A percentile compares a stretch with the other conserved stretches of the same genome.
phyloP scores from a whole-genome alignment of 2,329 filamentous ascomycete genomes.

The Aureobasidium sp. region DNA sequence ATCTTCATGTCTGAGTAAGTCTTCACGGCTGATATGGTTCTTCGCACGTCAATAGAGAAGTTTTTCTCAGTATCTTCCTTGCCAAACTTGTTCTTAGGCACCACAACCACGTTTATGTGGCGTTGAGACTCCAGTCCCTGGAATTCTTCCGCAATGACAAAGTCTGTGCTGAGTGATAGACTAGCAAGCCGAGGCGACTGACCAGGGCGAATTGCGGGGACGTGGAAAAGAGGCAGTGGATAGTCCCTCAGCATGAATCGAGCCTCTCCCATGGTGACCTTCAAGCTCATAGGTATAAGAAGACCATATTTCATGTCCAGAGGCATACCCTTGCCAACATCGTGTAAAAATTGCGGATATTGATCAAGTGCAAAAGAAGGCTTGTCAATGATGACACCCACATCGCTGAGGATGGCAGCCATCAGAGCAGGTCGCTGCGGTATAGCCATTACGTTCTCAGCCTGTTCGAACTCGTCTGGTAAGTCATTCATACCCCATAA shows the following conservation, averaged over 20 bases:
- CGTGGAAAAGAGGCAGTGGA: constrained; percentile 82
- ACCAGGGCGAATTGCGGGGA: constrained; percentile 71
- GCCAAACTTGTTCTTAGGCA: constrained; percentile 58
- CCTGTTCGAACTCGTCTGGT: constrained; percentile 73
- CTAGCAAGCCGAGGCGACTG: constrained; percentile 77
- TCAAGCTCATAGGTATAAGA: constrained; percentile 81
- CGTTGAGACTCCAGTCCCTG: constrained; percentile 72
- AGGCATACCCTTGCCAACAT: constrained; percentile 95
- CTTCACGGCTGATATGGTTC: constrained; percentile 91
- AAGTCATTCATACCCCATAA: constrained; percentile 79
- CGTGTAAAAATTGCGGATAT: constrained; percentile 75
- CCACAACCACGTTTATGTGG: constrained; percentile 73
- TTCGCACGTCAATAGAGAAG: constrained; percentile 78
- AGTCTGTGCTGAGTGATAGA: constrained; percentile 78
- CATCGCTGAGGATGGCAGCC: constrained; percentile 71
- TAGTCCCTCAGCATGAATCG: constrained; percentile 86
- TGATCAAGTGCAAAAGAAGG: constrained; percentile 81
- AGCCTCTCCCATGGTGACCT: constrained; percentile 84
- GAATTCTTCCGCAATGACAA: constrained; percentile 93
- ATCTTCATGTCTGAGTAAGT: constrained; percentile 89
- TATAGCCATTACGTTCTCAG: constrained; percentile 77
- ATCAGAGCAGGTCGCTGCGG: constrained; percentile 79
- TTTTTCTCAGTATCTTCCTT: constrained; percentile 55
- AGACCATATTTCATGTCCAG: constrained; percentile 84
- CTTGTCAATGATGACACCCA: constrained; percentile 82